Conservation (phyloP, 371 early-diverging fungal species). For the Mortierella sp. region DNA sequence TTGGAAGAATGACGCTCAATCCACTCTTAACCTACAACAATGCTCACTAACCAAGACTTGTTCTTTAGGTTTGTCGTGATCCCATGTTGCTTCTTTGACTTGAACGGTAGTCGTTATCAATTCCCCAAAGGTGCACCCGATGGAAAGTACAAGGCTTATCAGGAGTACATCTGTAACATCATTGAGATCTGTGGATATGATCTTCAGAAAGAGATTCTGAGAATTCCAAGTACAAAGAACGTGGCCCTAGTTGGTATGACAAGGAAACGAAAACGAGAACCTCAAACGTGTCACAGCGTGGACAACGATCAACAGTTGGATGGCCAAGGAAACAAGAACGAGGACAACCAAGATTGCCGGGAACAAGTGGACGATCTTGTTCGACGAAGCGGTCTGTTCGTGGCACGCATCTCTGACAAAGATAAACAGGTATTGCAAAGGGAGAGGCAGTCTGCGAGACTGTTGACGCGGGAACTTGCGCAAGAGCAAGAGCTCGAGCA, state of each 20-base stretch:
- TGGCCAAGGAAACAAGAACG: neutral
- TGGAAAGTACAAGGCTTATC: constrained; percentile 80
- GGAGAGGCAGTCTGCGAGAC: constrained; percentile 17
- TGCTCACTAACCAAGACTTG: neutral
- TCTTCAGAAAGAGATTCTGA: constrained; percentile 74
- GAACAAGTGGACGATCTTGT: constrained; percentile 43
- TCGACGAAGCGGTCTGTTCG: constrained; percentile 56
- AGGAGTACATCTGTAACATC: constrained; percentile 69
- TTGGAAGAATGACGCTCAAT: no score
- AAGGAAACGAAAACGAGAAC: constrained; percentile 29
- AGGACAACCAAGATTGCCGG: constrained; percentile 1
- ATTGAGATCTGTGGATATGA: constrained; percentile 69
- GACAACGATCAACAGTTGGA: neutral
- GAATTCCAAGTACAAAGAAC: constrained; percentile 93
- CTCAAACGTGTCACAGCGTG: no score
- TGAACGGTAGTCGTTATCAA: constrained; percentile 70
- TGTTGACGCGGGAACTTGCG: neutral
- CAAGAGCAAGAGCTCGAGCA: neutral
- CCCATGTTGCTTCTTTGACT: constrained; percentile 84
- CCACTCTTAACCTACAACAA: no score
- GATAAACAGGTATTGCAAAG: constrained; percentile 61
- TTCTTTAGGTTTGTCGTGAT: constrained; percentile 74
- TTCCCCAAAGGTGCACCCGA: constrained; percentile 59
- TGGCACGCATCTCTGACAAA: constrained; percentile 68
- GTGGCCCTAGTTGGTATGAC: constrained; percentile 75